These are phyloP conservation scores for Mangifera indica DNA, from an alignment of 345 rosid species.

Conservation along the genomic window DNA sequence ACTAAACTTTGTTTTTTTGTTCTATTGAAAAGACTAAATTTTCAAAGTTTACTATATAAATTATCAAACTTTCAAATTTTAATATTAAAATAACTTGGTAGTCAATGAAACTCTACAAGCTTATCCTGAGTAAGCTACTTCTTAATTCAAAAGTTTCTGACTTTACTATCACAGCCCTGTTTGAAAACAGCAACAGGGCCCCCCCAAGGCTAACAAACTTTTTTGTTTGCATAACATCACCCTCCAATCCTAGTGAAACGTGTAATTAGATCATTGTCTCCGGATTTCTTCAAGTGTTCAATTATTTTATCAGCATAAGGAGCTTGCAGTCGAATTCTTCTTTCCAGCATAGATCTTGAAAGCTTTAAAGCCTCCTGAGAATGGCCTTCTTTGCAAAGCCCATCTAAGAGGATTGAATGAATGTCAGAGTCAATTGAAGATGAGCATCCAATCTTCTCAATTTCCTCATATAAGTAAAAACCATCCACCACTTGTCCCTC, in stretches of 20 bases:
- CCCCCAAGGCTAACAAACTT: not conserved
- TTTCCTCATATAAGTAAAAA: slow-evolving; percentile 47
- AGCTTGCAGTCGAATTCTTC: slow-evolving; percentile 39
- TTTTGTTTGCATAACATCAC: slow-evolving; percentile 16
- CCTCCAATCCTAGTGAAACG: slow-evolving; percentile 28
- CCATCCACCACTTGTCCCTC: slow-evolving; percentile 54
- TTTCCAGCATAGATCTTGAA: slow-evolving; percentile 51
- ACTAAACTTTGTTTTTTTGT: too few species aligned
- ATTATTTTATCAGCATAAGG: slow-evolving; percentile 38
- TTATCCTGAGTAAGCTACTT: not conserved
- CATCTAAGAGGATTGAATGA: slow-evolving; percentile 50
- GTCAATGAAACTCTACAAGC: not conserved
- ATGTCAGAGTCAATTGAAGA: slow-evolving; percentile 63
- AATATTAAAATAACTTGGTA: not conserved
- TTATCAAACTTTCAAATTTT: too few species aligned
- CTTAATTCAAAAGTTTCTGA: not conserved
- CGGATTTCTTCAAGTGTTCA: slow-evolving; percentile 42
- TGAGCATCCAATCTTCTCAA: slow-evolving; percentile 45
- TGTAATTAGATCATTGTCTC: slow-evolving; percentile 40
- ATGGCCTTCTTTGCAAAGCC: slow-evolving; percentile 48
- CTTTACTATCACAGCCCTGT: not conserved
- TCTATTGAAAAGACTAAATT: too few species aligned
- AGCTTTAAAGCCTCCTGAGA: slow-evolving; percentile 63
- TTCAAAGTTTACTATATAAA: too few species aligned
- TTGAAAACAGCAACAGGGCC: not conserved